A percentile compares a stretch with the other conserved stretches of the same genome.
phyloP scores from a whole-genome alignment of 2,329 filamentous ascomycete genomes.

The Penicillium thymicola region DNA sequence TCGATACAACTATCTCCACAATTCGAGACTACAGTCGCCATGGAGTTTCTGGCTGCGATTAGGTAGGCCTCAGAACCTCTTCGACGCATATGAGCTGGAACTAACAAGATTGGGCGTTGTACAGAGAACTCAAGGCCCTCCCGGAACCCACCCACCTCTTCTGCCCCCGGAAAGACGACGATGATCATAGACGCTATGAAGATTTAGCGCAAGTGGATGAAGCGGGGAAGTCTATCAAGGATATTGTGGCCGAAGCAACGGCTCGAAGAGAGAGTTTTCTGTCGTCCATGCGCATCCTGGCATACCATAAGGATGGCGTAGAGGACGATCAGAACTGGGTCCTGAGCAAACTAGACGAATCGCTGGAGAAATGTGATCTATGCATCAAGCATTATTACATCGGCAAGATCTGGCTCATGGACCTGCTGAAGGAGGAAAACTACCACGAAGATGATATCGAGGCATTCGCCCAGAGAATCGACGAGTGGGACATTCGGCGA shows the following conservation, averaged over 20 bases:
- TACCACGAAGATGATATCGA: slow-evolving; percentile 49
- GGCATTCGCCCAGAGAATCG: slow-evolving; percentile 55
- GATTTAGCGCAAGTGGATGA: slow-evolving; percentile 51
- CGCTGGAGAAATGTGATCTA: slow-evolving; percentile 62
- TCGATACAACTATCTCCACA: slow-evolving; percentile 3
- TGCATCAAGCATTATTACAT: slow-evolving; percentile 75
- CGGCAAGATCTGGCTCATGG: slow-evolving; percentile 61
- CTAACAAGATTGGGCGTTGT: slow-evolving; percentile 10
- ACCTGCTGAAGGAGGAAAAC: slow-evolving; percentile 60
- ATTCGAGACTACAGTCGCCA: slow-evolving; percentile 18
- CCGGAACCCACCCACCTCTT: slow-evolving; percentile 59
- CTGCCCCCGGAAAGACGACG: slow-evolving; percentile 62
- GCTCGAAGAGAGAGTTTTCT: slow-evolving; percentile 61
- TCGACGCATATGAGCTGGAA: neutral
- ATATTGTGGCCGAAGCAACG: slow-evolving; percentile 55
- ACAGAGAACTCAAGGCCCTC: slow-evolving; percentile 44
- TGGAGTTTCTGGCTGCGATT: slow-evolving; percentile 44
- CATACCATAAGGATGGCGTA: slow-evolving; percentile 60
- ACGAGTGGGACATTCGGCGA: slow-evolving; percentile 59
- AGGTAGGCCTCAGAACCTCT: slow-evolving; percentile 30
- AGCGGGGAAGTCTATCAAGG: slow-evolving; percentile 34
- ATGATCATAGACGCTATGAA: slow-evolving; percentile 64
- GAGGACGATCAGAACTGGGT: slow-evolving; percentile 61
- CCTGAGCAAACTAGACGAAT: slow-evolving; percentile 54
- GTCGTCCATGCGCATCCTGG: slow-evolving; percentile 66